Conservation (phyloP, 805 yeast species). For the Candida qinlingensis region DNA sequence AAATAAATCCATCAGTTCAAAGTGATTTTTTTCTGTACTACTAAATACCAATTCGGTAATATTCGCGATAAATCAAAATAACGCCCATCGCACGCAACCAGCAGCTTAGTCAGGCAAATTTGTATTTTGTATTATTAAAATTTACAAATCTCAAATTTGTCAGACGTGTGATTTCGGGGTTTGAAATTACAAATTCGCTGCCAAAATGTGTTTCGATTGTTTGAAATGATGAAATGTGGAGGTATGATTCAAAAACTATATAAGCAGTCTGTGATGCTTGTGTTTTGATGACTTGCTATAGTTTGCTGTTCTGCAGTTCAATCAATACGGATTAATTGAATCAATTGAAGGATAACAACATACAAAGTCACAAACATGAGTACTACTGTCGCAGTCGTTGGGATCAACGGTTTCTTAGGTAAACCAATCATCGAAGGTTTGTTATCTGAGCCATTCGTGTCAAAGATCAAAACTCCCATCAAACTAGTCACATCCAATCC, state of each 20-base stretch:
- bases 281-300: no score
- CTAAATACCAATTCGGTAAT: not conserved
- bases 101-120: no score
- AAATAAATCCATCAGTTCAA: not conserved
- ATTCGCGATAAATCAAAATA: not conserved
- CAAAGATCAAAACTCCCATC: slow-evolving; percentile 42
- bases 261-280: no score
- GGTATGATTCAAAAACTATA: no score
- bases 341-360: not conserved
- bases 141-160: no score
- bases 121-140: no score
- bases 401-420: slow-evolving; percentile 49
- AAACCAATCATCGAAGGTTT: slow-evolving; percentile 42
- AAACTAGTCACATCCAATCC: slow-evolving; percentile 36
- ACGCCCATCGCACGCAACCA: no score
- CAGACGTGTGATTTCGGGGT: not conserved
- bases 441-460: slow-evolving; percentile 35
- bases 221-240: no score
- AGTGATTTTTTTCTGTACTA: not conserved
- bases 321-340: no score
- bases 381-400: slow-evolving; percentile 44
- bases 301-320: no score
- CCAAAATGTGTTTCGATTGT: not conserved
- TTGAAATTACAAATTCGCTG: not conserved
- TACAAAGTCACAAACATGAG: not conserved